phyloP scores from a whole-genome alignment of 495 filamentous ascomycete species.

The Achaetomiella virescens region DNA sequence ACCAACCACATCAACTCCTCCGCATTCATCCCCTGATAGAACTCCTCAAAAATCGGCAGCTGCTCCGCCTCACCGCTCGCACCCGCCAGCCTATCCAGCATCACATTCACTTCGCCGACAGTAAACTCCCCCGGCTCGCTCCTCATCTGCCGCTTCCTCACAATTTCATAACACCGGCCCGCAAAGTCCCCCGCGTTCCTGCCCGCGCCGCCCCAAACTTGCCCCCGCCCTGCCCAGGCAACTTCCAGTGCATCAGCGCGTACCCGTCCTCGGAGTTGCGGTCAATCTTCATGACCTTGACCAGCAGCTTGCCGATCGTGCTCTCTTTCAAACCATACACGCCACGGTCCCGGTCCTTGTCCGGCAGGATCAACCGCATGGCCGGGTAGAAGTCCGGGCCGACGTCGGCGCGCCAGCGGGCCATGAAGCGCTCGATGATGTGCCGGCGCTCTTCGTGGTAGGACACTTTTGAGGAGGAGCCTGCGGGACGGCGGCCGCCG shows the following conservation, averaged over 20 bases:
- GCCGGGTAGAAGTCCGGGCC: conserved; percentile 92
- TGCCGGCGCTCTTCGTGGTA: conserved; percentile 77
- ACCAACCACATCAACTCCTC: conserved; percentile 92
- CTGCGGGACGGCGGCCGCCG: conserved; percentile 25
- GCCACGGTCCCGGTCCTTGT: conserved; percentile 85
- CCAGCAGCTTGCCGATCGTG: conserved; percentile 77
- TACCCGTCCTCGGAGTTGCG: conserved; percentile 83
- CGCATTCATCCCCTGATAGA: conserved; percentile 88
- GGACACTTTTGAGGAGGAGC: conserved; percentile 53
- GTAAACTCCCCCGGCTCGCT: conserved; percentile 67
- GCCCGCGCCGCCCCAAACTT: conserved; percentile 65
- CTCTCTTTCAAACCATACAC: conserved; percentile 97
- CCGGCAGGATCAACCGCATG: conserved; percentile 84
- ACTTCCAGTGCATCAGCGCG: conserved; percentile 86
- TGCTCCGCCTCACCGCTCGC: conserved; percentile 77
- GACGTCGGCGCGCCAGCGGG: conserved; percentile 79
- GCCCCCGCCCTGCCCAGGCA: conserved; percentile 63
- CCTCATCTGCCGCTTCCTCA: conserved; percentile 78
- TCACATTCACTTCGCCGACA: conserved; percentile 83
- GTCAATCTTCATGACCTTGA: conserved; percentile 89
- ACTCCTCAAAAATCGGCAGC: conserved; percentile 66
- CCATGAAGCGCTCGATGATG: conserved; percentile 85
- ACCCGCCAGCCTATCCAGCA: conserved; percentile 71
- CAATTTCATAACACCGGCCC: conserved; percentile 74
- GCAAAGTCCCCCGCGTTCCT: conserved; percentile 83